A percentile compares a stretch with the other conserved stretches of the same genome.
phyloP scores from a whole-genome alignment of 1,284 basidiomycete genomes.

The Ustilago cynodontis region DNA sequence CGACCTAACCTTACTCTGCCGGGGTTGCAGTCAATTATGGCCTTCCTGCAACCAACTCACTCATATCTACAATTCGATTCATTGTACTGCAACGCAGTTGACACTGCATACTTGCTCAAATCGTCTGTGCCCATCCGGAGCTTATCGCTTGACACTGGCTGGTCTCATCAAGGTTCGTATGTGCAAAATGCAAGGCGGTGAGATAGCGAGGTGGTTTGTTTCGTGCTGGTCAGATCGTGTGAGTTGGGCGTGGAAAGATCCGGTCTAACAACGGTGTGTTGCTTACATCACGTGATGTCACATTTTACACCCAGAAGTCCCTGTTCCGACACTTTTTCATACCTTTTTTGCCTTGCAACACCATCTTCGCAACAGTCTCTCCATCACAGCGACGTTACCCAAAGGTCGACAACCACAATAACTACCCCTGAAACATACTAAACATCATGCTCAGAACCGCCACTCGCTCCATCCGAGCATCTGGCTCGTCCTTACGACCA shows the following conservation, averaged over 20 bases:
- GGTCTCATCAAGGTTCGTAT: not conserved
- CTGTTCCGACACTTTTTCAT: conserved; percentile 1
- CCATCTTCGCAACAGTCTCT: not conserved
- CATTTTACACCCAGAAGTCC: not conserved
- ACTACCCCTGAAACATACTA: not conserved
- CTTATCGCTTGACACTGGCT: not conserved
- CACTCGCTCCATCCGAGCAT: conserved; percentile 20
- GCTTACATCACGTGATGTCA: not conserved
- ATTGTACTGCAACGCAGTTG: not conserved
- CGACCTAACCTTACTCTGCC: not conserved
- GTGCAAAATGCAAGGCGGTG: not conserved
- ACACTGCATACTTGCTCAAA: not conserved
- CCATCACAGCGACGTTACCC: not conserved
- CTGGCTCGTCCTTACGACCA: conserved; percentile 23
- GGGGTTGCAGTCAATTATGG: not conserved
- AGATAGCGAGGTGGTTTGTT: not conserved
- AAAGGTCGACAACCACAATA: not conserved
- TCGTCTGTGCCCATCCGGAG: not conserved
- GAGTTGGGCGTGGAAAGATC: not conserved
- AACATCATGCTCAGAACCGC: conserved; percentile 20
- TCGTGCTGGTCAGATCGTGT: not conserved
- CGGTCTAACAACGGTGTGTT: not conserved
- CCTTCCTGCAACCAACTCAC: not conserved
- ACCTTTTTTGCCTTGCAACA: not conserved
- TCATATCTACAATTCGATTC: not conserved